Evolutionary conservation across 176 grass and related monocot species (phyloP).

Genomic region (Eragrostis nindensis): DNA sequence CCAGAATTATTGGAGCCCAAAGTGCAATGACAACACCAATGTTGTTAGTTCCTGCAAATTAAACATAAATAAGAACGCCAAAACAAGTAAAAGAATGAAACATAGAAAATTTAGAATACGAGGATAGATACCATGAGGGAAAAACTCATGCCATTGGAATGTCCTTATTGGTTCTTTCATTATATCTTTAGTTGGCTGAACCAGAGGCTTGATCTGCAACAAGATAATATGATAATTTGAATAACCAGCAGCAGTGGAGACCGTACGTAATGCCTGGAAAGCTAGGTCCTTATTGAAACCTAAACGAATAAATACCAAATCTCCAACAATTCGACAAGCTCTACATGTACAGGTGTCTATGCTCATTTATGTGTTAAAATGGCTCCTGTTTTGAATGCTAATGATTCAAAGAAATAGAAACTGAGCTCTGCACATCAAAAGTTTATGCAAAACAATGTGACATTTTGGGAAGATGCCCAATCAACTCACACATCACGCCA

Average conservation of each 20-base stretch:
- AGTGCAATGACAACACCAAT: conserved; percentile 89
- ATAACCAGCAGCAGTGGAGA: background rate
- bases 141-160: conserved; percentile 96
- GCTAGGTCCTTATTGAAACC: conserved; percentile 9
- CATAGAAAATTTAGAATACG: background rate
- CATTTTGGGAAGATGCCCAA: background rate
- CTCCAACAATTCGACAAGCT: background rate
- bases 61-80: conserved; percentile 39
- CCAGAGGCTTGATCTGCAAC: conserved; percentile 92
- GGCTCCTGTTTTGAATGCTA: background rate
- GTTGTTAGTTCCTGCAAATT: conserved; percentile 82
- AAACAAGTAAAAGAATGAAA: conserved; percentile 36
- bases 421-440: background rate
- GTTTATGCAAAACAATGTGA: background rate
- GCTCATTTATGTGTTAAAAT: conserved; percentile 24
- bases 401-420: conserved; percentile 30
- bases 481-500: background rate
- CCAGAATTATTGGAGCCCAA: conserved; percentile 98
- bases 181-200: conserved; percentile 92
- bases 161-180: conserved; percentile 69
- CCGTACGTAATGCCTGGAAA: conserved; percentile 13
- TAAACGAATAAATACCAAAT: background rate
- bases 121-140: conserved; percentile 73
- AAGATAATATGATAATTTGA: conserved; percentile 30
- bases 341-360: background rate